These are phyloP conservation scores for Penicillium sp. DNA, from an alignment of 2,329 filamentous ascomycete species.

Conservation along the genomic window DNA sequence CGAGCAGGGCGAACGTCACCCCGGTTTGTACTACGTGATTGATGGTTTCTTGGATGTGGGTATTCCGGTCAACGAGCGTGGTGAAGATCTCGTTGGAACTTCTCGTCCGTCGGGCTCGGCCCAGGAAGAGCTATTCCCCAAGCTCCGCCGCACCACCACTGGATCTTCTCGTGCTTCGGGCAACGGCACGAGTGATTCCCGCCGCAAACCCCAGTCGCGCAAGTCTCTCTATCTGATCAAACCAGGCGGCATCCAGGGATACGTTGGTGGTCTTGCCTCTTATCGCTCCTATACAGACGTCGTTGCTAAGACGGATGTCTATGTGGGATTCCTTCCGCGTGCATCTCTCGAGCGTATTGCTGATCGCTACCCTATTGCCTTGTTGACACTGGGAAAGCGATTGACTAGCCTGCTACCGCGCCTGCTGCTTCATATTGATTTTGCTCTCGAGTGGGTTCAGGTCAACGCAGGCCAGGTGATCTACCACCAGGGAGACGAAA, in stretches of 20 bases:
- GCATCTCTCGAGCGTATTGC: constrained; percentile 85
- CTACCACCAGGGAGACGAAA: constrained; percentile 90
- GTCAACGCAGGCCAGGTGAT: constrained; percentile 93
- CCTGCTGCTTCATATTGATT: constrained; percentile 93
- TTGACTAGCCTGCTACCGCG: constrained; percentile 85
- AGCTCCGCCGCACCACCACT: constrained; percentile 47
- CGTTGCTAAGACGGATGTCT: constrained; percentile 95
- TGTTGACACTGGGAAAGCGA: constrained; percentile 94
- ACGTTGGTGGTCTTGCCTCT: constrained; percentile 89
- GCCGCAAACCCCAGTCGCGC: constrained; percentile 49
- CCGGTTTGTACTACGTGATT: constrained; percentile 94
- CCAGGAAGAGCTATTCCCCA: constrained; percentile 44
- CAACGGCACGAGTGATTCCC: constrained; percentile 29
- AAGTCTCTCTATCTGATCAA: constrained; percentile 87
- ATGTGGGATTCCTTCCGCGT: constrained; percentile 89
- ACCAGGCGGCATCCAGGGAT: constrained; percentile 89
- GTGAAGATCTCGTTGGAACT: constrained; percentile 38
- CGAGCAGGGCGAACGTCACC: constrained; percentile 95
- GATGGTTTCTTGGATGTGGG: constrained; percentile 96
- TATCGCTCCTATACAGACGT: constrained; percentile 97
- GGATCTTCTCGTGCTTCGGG: constrained; percentile 39
- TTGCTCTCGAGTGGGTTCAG: constrained; percentile 97
- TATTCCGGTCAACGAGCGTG: constrained; percentile 68
- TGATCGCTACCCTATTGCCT: constrained; percentile 84
- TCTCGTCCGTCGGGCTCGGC: constrained; percentile 29